These are phyloP conservation scores for Psidium guajava DNA, from an alignment of 345 rosid species.

Conservation along the genomic window DNA sequence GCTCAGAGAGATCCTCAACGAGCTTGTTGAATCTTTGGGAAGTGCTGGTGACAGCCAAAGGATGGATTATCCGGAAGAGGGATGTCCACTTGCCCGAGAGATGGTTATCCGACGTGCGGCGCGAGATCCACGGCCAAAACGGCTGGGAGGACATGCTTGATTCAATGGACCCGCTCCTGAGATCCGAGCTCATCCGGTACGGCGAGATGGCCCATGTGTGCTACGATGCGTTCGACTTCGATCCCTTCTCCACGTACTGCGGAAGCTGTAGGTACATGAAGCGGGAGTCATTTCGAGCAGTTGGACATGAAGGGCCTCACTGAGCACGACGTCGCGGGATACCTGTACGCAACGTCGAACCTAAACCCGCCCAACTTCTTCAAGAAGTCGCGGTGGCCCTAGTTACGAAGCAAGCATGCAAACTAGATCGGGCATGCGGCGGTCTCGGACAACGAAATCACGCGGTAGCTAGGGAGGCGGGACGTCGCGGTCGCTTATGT, in stretches of 20 bases:
- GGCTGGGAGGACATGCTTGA: constrained; percentile 71
- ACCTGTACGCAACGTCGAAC: constrained; percentile 64
- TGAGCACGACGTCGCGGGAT: constrained; percentile 49
- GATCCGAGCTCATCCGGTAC: constrained; percentile 74
- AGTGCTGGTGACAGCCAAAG: constrained; percentile 33
- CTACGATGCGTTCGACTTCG: constrained; percentile 78
- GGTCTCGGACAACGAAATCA: constrained; percentile 44
- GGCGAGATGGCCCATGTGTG: constrained; percentile 89
- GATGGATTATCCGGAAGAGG: constrained; percentile 42
- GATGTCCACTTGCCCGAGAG: constrained; percentile 6
- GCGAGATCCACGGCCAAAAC: constrained; percentile 68
- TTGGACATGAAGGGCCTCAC: constrained; percentile 28
- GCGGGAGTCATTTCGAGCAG: constrained; percentile 34
- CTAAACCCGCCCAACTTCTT: constrained; percentile 73
- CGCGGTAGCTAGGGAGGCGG: constrained; percentile 49
- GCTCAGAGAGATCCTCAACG: constrained; percentile 60
- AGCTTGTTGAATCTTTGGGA: constrained; percentile 43
- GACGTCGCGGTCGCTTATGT: constrained; percentile 61
- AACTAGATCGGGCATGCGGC: constrained; percentile 88
- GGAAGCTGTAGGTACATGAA: constrained; percentile 37
- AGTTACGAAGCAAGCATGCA: constrained; percentile 71
- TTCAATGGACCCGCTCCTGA: too few relatives aligned
- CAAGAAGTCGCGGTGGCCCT: constrained; percentile 74
- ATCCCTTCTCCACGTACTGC: constrained; percentile 65
- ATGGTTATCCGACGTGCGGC: constrained; percentile 39